A percentile compares a stretch with the other conserved stretches of the same genome.
These are phyloP conservation scores for Phyllosticta citrichinensis DNA, from an alignment of 2,329 filamentous ascomycete genomes.

Conservation along the genomic window DNA sequence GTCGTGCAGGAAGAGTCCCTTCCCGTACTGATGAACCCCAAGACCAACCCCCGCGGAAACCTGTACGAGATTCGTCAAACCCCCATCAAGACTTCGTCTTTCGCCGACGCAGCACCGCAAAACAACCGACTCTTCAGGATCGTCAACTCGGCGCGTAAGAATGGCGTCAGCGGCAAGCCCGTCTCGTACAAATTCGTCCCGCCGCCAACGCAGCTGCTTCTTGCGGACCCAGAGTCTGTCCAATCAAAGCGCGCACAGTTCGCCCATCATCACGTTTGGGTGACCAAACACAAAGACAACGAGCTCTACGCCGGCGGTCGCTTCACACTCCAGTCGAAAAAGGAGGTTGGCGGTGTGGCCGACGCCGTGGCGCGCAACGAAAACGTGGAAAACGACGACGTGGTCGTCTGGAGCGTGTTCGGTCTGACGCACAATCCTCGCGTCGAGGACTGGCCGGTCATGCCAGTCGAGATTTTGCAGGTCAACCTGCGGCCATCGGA, in stretches of 20 bases:
- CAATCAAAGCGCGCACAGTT: conserved; percentile 39
- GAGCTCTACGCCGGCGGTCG: conserved; percentile 41
- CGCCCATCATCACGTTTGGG: conserved; percentile 43
- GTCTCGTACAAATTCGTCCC: conserved; percentile 41
- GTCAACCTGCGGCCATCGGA: conserved; percentile 41
- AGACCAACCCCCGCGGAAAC: conserved; percentile 53
- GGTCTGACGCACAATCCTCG: conserved; percentile 43
- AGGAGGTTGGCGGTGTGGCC: conserved; percentile 34
- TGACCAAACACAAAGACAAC: conserved; percentile 43
- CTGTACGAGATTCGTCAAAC: conserved; percentile 47
- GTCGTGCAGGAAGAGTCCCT: conserved; percentile 46
- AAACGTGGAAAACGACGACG: conserved; percentile 33
- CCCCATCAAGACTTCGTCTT: conserved; percentile 35
- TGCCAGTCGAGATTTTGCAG: conserved; percentile 39
- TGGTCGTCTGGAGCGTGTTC: conserved; percentile 43
- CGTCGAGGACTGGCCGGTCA: conserved; percentile 28
- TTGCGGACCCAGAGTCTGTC: conserved; percentile 36
- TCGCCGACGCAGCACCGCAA: conserved; percentile 44
- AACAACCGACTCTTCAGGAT: conserved; percentile 46
- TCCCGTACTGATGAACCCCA: conserved; percentile 38
- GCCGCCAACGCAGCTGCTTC: conserved; percentile 39
- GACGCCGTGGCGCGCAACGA: conserved; percentile 36
- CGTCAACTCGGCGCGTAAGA: conserved; percentile 37
- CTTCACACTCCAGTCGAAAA: conserved; percentile 37
- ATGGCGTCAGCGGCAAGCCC: conserved; percentile 35